Percentiles rank a stretch among this genome's conserved stretches.
These are phyloP conservation scores for Phyllostachys edulis DNA, from an alignment of 176 grass and related monocot species.

Conservation along the genomic window DNA sequence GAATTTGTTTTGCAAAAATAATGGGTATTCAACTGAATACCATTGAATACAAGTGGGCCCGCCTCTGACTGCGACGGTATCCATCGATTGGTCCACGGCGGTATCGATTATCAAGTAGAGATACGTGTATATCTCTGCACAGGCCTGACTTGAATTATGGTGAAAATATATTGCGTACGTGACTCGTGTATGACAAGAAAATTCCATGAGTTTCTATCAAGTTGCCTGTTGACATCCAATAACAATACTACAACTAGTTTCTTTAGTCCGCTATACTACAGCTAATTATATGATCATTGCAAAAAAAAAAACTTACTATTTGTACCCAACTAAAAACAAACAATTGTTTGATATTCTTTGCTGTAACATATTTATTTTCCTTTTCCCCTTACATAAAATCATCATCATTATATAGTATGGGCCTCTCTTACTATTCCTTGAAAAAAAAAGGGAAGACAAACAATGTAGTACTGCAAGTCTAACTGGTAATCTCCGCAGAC, in stretches of 20 bases:
- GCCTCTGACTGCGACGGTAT: neutral
- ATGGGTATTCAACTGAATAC: too few relatives aligned
- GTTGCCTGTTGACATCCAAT: neutral
- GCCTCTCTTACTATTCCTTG: too few relatives aligned
- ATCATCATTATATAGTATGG: too few relatives aligned
- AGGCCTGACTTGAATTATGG: neutral
- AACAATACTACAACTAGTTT: neutral
- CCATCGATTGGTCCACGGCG: neutral
- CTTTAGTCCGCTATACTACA: neutral
- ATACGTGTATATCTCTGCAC: neutral
- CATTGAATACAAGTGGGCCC: too few relatives aligned
- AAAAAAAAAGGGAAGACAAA: neutral
- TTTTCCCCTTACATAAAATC: too few relatives aligned
- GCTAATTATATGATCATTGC: neutral
- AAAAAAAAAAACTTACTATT: neutral
- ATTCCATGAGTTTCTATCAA: neutral
- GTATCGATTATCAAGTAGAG: neutral
- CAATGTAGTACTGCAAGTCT: neutral
- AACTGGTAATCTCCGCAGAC: neutral
- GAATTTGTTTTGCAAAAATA: too few relatives aligned
- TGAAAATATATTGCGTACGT: neutral
- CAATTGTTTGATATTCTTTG: too few relatives aligned
- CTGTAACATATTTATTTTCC: too few relatives aligned
- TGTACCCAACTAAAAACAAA: neutral
- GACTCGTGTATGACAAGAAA: neutral